phyloP scores from a whole-genome alignment of 2,329 filamentous ascomycete genomes.

The Aureobasidium subglaciale region DNA sequence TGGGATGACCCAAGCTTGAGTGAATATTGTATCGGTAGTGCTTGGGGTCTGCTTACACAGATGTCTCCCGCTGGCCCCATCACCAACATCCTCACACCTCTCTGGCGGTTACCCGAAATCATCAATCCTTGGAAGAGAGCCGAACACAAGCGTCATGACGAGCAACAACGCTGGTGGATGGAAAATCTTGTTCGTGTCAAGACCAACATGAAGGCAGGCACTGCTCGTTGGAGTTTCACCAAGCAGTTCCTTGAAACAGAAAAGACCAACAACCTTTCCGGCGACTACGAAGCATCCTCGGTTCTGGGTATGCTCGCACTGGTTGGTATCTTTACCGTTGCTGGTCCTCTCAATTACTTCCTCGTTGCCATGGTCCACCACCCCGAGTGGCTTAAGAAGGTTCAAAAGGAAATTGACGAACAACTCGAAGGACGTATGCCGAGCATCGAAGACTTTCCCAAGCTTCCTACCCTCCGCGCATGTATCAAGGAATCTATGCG shows the following conservation, averaged over 20 bases:
- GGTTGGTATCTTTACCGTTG: slow-evolving; percentile 30
- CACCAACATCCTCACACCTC: slow-evolving; percentile 49
- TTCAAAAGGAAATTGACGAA: slow-evolving; percentile 41
- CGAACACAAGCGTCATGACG: slow-evolving; percentile 47
- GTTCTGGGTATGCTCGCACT: slow-evolving; percentile 31
- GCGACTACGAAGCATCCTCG: slow-evolving; percentile 30
- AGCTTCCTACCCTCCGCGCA: slow-evolving; percentile 27
- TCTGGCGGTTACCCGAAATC: slow-evolving; percentile 45
- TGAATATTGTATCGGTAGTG: slow-evolving; percentile 43
- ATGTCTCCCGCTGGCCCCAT: slow-evolving; percentile 53
- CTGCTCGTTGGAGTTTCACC: slow-evolving; percentile 36
- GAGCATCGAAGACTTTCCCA: slow-evolving; percentile 33
- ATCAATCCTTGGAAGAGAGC: slow-evolving; percentile 50
- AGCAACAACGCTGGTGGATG: slow-evolving; percentile 49
- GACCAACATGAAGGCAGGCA: slow-evolving; percentile 34
- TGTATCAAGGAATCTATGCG: slow-evolving; percentile 30
- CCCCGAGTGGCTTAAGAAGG: slow-evolving; percentile 41
- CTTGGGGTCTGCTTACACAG: slow-evolving; percentile 50
- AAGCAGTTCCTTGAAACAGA: slow-evolving; percentile 37
- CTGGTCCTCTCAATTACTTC: slow-evolving; percentile 25
- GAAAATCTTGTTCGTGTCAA: slow-evolving; percentile 34
- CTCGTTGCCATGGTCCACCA: slow-evolving; percentile 41
- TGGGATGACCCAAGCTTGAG: slow-evolving; percentile 48
- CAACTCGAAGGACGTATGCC: slow-evolving; percentile 37
- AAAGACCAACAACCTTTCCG: slow-evolving; percentile 28